Evolutionary conservation across 768 basidiomycete species (phyloP).

Genomic region (Cystobasidium onofrii): DNA sequence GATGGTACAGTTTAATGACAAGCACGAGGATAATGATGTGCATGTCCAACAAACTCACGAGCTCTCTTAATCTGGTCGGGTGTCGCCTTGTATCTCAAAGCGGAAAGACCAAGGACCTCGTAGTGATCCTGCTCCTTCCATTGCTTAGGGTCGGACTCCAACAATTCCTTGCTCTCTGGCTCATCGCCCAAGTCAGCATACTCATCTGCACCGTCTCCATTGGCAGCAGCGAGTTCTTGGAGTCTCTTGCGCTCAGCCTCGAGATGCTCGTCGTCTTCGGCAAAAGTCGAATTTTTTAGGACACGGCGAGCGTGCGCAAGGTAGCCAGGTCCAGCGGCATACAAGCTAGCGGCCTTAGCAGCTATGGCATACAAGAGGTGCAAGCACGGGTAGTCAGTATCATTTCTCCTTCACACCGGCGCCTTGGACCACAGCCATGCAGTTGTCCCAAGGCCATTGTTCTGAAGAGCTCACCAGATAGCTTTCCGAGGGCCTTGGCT

Average conservation of each 20-base stretch:
- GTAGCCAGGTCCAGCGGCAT: conserved; percentile 68
- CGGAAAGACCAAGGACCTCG: conserved; percentile 86
- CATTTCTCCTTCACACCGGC: background rate
- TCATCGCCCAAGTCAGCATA: conserved; percentile 92
- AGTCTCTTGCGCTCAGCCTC: conserved; percentile 50
- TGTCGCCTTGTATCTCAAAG: conserved; percentile 74
- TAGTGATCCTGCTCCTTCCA: conserved; percentile 99
- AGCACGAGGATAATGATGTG: too few relatives aligned
- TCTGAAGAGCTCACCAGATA: conserved; percentile 16
- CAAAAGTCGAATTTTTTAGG: conserved; percentile 68
- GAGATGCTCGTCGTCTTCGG: conserved; percentile 65
- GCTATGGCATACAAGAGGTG: background rate
- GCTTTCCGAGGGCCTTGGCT: conserved; percentile 26
- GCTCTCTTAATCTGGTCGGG: conserved; percentile 91
- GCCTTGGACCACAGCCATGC: too few relatives aligned
- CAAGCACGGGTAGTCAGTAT: too few relatives aligned
- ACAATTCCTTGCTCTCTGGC: conserved; percentile 62
- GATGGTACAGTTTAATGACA: too few relatives aligned
- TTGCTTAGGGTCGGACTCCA: conserved; percentile 84
- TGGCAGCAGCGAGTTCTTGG: conserved; percentile 50
- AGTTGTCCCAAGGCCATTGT: too few relatives aligned
- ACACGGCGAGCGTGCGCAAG: conserved; percentile 70
- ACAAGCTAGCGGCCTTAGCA: conserved; percentile 20
- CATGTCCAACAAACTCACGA: conserved; percentile 55
- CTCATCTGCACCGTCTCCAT: conserved; percentile 57